phyloP scores from a whole-genome alignment of 306 rosid genomes.

The Fragaria ananassa region DNA sequence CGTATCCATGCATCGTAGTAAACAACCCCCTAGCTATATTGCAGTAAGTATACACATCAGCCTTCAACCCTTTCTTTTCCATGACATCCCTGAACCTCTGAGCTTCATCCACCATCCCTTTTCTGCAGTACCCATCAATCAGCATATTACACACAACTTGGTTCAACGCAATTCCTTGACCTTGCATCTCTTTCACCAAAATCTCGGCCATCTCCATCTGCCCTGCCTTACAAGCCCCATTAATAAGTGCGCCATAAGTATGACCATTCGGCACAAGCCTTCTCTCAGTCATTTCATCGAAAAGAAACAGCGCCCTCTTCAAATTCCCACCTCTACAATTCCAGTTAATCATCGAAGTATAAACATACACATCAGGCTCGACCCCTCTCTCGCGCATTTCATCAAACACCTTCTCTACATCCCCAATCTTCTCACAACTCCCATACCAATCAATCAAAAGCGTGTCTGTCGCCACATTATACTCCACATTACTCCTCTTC shows the following conservation, averaged over 20 bases:
- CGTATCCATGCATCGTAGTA: too few species aligned
- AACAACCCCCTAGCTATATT: conserved; percentile 63
- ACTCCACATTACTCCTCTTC: conserved; percentile 45
- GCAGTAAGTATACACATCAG: conserved; percentile 53
- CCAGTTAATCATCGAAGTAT: conserved; percentile 68
- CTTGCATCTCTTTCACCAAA: conserved; percentile 65
- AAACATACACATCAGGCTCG: conserved; percentile 58
- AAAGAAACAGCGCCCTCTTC: conserved; percentile 58
- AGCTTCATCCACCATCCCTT: conserved; percentile 69
- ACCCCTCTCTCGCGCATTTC: conserved; percentile 53
- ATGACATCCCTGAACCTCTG: conserved; percentile 41
- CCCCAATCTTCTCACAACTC: conserved; percentile 40
- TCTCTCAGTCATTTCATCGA: conserved; percentile 62
- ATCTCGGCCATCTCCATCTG: conserved; percentile 66
- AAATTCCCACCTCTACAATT: conserved; percentile 52
- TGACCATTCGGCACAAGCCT: conserved; percentile 51
- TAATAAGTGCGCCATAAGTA: conserved; percentile 59
- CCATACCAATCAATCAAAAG: conserved; percentile 59
- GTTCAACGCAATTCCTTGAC: conserved; percentile 49
- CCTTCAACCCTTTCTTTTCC: conserved; percentile 60
- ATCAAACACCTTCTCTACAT: conserved; percentile 53
- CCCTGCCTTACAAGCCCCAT: conserved; percentile 71
- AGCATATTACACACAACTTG: conserved; percentile 54
- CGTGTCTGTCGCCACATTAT: conserved; percentile 45
- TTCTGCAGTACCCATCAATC: conserved; percentile 73